Evolutionary conservation across 495 filamentous ascomycete species (phyloP), one percentile per base, ranked within the genome.

Genomic region (Talaromyces nanjingensis): DNA sequence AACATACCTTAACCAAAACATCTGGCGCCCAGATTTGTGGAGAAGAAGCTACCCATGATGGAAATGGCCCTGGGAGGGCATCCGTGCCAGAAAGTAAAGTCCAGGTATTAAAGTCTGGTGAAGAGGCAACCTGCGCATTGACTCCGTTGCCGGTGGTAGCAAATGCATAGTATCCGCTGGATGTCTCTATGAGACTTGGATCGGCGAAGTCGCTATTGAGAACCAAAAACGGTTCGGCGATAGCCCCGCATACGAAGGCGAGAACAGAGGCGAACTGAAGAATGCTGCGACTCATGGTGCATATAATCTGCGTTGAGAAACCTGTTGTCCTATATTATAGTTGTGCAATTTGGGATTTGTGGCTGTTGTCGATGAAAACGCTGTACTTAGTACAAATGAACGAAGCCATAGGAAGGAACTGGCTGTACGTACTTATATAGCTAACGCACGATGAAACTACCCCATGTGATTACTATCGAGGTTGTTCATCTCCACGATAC

Each of bases 161-260:
- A 64, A 68, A 76, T 4, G 76, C 72, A 67, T 70, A 76, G 71
- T 72, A 74, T 11, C 70, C 74, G 4, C 67, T 70, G 60, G 74
- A 71, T 57, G 69, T 64, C n/a, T 72, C 56, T 31, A 74, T 52
- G 9, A 76, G 67, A n/a, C 72, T 72, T 0, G 76, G 76, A 59
- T 77, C 74, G 3, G 76, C 71, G 63, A 78, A 78, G 58, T 78
- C 60, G 42, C 22, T 54, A 34, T 62, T 42, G 25, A 62, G 42
- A 16, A 14, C 56, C 56, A 59, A 59, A 59, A 59, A 33, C 2
- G 56, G 56, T 12, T 59, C 56, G 7, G 56, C 56, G 6, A 59
- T 18, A 20, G 56, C 56, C 12, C 27, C 18, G 56, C 56, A n/a
- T 3, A 59, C 2, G n/a, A 59, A n/a, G 29, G 31, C 56, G 8